These are phyloP conservation scores for Boletus sensibilis DNA, from an alignment of 768 basidiomycete species.

Conservation along the genomic window DNA sequence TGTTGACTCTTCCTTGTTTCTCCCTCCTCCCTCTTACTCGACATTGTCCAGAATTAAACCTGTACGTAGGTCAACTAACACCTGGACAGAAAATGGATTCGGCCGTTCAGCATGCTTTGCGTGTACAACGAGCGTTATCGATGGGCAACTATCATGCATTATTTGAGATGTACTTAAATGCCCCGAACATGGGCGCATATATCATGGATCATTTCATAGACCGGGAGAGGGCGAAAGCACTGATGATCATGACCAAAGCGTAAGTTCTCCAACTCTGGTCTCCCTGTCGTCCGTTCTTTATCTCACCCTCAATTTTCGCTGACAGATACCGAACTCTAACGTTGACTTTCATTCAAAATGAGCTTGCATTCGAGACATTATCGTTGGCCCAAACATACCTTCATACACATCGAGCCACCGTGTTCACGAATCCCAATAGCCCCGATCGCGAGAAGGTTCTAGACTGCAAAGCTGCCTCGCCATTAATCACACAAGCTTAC, in stretches of 20 bases:
- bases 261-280: constrained; percentile 42
- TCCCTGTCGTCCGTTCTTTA: background rate
- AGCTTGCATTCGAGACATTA: constrained; percentile 79
- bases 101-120: constrained; percentile 85
- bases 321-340: constrained; percentile 80
- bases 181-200: constrained; percentile 97
- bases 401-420: constrained; percentile 60
- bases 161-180: constrained; percentile 78
- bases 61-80: constrained; percentile 97
- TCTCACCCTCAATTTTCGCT: background rate
- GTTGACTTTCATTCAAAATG: constrained; percentile 72
- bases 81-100: constrained; percentile 78
- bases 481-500: constrained; percentile 58
- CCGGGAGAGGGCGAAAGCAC: constrained; percentile 81
- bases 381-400: constrained; percentile 69
- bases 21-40: background rate
- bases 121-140: constrained; percentile 83
- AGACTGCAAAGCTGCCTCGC: constrained; percentile 66
- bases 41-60: constrained; percentile 74
- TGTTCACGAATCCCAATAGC: constrained; percentile 62
- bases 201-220: constrained; percentile 99
- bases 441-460: constrained; percentile 63
- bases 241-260: constrained; percentile 93
- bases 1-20: background rate
- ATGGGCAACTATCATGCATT: constrained; percentile 94